phyloP scores from a whole-genome alignment of 2,329 filamentous ascomycete genomes.

The Neonectria ditissima region DNA sequence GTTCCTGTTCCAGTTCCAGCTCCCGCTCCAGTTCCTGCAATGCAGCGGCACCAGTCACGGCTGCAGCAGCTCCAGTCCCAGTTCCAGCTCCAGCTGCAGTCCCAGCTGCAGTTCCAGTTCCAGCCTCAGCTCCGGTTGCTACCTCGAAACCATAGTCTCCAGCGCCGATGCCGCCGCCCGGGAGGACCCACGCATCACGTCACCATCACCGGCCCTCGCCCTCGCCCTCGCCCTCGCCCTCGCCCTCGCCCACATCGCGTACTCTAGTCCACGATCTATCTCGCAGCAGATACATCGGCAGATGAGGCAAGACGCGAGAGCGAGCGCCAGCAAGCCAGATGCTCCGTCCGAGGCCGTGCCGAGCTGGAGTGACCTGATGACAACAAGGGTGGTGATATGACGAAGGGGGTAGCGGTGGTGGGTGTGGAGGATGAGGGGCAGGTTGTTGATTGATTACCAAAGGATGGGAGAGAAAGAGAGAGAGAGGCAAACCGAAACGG shows the following conservation, averaged over 20 bases:
- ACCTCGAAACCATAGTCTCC: neutral
- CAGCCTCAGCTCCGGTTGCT: conserved; percentile 1
- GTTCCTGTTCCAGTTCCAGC: neutral
- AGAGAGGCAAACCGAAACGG: conserved; percentile 8
- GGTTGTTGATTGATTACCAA: neutral
- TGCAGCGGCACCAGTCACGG: neutral
- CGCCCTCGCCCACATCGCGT: too few relatives aligned
- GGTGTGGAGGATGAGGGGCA: neutral
- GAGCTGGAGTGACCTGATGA: conserved; percentile 1
- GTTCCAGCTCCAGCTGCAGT: neutral
- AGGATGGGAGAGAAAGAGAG: neutral
- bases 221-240: too few relatives aligned
- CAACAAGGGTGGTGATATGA: conserved; percentile 1
- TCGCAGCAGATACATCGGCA: neutral
- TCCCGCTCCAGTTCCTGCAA: neutral
- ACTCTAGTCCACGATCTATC: neutral
- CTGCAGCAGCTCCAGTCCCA: neutral
- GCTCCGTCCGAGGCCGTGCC: conserved; percentile 1
- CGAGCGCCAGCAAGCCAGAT: conserved; percentile 3
- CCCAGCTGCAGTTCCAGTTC: neutral
- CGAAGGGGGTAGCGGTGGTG: neutral
- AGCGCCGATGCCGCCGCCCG: neutral
- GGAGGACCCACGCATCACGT: conserved; percentile 6
- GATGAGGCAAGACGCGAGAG: neutral
- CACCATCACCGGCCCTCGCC: neutral